These are phyloP conservation scores for Piloderma croceum DNA, from an alignment of 768 basidiomycete genomes.

Conservation along the genomic window DNA sequence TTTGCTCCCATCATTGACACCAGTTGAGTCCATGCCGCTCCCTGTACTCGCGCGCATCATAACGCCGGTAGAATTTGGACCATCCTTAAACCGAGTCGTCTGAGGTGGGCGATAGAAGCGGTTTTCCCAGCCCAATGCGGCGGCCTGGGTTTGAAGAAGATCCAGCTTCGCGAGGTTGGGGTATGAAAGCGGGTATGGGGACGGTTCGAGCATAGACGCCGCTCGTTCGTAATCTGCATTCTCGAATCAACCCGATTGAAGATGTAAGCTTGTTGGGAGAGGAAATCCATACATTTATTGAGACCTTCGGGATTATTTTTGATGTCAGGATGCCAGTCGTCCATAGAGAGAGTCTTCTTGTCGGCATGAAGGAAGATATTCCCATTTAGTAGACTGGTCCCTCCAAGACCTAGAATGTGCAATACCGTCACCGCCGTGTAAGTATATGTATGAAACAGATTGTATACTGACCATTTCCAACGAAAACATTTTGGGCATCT, in stretches of 20 bases:
- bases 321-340: slow-evolving; percentile 14
- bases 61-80: slow-evolving; percentile 16
- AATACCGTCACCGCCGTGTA: too few species aligned
- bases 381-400: slow-evolving; percentile 16
- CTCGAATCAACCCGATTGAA: background rate
- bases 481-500: slow-evolving; percentile 17
- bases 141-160: slow-evolving; percentile 15
- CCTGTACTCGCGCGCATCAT: slow-evolving; percentile 16
- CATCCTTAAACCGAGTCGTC: slow-evolving; percentile 15
- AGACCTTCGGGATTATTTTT: slow-evolving; percentile 8
- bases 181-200: slow-evolving; percentile 11
- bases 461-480: slow-evolving; percentile 13
- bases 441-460: background rate
- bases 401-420: slow-evolving; percentile 11
- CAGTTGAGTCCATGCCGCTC: slow-evolving; percentile 16
- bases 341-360: slow-evolving; percentile 11
- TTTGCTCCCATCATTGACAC: slow-evolving; percentile 18
- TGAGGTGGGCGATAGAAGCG: slow-evolving; percentile 16
- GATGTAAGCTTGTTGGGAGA: background rate
- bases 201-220: slow-evolving; percentile 14
- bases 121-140: slow-evolving; percentile 7
- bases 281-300: slow-evolving; percentile 9
- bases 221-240: slow-evolving; percentile 14
- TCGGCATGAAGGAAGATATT: slow-evolving; percentile 17
- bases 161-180: slow-evolving; percentile 11